These are phyloP conservation scores for Astragalus membranaceus DNA, from an alignment of 306 rosid genomes.

Conservation along the genomic window DNA sequence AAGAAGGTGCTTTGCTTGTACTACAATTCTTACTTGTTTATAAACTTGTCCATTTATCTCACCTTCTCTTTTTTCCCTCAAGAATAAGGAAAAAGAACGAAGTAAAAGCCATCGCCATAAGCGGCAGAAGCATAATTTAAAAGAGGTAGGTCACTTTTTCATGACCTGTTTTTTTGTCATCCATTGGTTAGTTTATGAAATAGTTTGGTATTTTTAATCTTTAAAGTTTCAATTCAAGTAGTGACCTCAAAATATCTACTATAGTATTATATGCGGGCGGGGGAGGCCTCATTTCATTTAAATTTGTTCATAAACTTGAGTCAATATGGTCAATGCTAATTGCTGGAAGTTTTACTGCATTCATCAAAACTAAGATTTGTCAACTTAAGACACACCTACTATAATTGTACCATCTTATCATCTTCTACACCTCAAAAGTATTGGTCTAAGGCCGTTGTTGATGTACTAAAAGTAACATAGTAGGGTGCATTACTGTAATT, in stretches of 20 bases:
- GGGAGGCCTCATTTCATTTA: background rate
- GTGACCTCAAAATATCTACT: background rate
- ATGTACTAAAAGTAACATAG: background rate
- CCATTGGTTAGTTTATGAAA: background rate
- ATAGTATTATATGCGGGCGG: background rate
- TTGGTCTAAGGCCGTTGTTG: background rate
- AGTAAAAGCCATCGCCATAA: conserved; percentile 62
- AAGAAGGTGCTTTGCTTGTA: conserved; percentile 55
- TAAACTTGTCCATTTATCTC: background rate
- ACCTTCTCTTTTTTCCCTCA: background rate
- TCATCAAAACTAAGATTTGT: background rate
- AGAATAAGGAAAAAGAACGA: conserved; percentile 73
- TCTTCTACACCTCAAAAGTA: background rate
- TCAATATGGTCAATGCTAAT: background rate
- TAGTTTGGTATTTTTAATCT: background rate
- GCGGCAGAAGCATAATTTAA: conserved; percentile 54
- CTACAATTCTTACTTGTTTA: background rate
- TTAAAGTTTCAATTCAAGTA: background rate
- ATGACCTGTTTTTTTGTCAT: conserved; percentile 1
- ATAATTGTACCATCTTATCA: background rate
- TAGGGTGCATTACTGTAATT: background rate
- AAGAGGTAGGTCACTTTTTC: conserved; percentile 62
- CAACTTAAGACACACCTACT: background rate
- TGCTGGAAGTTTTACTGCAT: background rate
- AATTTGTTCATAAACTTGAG: background rate